A percentile compares a stretch with the other conserved stretches of the same genome.
Evolutionary conservation across 2,329 filamentous ascomycete species (phyloP).

Genomic region (Sclerotinia glacialis): DNA sequence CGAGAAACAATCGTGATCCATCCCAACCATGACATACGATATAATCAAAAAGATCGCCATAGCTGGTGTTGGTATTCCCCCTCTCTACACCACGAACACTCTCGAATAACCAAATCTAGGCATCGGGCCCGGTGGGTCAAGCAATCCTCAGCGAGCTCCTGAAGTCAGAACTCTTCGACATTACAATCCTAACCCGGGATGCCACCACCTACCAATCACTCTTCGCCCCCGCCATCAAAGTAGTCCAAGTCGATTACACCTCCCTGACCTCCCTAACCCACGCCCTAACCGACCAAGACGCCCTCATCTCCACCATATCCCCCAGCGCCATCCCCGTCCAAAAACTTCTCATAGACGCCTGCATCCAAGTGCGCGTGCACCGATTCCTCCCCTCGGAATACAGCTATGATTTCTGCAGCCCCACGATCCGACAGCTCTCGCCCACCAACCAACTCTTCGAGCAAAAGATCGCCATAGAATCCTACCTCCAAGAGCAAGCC

Average conservation of each 20-base stretch:
- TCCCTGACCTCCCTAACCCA: slow-evolving; percentile 32
- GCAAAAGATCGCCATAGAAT: slow-evolving; percentile 14
- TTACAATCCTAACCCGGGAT: slow-evolving; percentile 40
- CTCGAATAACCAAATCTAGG: slow-evolving; percentile 24
- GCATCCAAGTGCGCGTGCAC: slow-evolving; percentile 55
- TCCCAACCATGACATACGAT: slow-evolving; percentile 28
- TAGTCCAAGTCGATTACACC: slow-evolving; percentile 28
- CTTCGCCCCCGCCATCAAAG: slow-evolving; percentile 30
- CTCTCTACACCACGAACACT: background rate
- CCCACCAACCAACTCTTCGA: background rate
- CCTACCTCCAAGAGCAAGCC: slow-evolving; percentile 27
- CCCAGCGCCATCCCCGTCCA: slow-evolving; percentile 19
- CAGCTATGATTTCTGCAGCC: slow-evolving; percentile 36
- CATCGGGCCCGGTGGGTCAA: slow-evolving; percentile 37
- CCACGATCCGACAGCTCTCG: background rate
- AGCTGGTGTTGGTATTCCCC: slow-evolving; percentile 28
- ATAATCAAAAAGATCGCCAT: slow-evolving; percentile 31
- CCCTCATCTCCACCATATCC: slow-evolving; percentile 27
- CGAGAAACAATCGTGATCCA: background rate
- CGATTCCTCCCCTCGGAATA: slow-evolving; percentile 60
- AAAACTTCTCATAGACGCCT: slow-evolving; percentile 50
- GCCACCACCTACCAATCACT: slow-evolving; percentile 30
- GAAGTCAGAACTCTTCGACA: slow-evolving; percentile 33
- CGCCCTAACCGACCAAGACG: slow-evolving; percentile 31
- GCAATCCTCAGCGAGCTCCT: slow-evolving; percentile 38